Percentiles rank a stretch among this genome's conserved stretches.
Conservation (phyloP, 441 rosid genomes). For the Pelargonium australe region DNA sequence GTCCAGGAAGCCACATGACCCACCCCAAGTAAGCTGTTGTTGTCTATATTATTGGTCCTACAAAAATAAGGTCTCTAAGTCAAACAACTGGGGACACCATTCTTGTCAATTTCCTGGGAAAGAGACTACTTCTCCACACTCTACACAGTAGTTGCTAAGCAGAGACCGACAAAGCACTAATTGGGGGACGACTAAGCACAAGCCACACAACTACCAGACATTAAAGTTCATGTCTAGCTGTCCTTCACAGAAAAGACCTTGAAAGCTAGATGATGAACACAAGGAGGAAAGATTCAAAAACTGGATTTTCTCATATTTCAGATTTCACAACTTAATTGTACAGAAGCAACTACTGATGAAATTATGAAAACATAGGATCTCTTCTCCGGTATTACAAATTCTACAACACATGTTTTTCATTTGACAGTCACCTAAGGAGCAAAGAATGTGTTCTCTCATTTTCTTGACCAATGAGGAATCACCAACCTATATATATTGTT, state of each 20-base stretch:
- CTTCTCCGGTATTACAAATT: too few species aligned
- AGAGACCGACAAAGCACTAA: not conserved
- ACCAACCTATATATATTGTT: not conserved
- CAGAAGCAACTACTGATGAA: not conserved
- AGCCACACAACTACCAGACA: not conserved
- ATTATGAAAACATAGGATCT: too few species aligned
- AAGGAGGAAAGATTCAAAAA: not conserved
- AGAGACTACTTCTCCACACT: not conserved
- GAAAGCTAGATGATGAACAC: not conserved
- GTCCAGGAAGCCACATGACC: not conserved
- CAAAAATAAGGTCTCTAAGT: not conserved
- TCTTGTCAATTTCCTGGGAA: not conserved
- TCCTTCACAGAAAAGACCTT: not conserved
- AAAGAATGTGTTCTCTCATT: too few species aligned
- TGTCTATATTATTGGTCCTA: not conserved
- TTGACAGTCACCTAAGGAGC: too few species aligned
- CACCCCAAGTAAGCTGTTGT: not conserved
- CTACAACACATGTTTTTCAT: too few species aligned
- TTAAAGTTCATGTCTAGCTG: not conserved
- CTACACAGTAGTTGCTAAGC: not conserved
- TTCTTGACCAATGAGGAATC: not conserved
- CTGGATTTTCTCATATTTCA: not conserved
- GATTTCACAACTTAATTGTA: not conserved
- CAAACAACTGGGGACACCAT: not conserved
- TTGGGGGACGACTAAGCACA: not conserved